Evolutionary conservation across 1,284 basidiomycete species (phyloP).

Genomic region (Calocybe gambosa): DNA sequence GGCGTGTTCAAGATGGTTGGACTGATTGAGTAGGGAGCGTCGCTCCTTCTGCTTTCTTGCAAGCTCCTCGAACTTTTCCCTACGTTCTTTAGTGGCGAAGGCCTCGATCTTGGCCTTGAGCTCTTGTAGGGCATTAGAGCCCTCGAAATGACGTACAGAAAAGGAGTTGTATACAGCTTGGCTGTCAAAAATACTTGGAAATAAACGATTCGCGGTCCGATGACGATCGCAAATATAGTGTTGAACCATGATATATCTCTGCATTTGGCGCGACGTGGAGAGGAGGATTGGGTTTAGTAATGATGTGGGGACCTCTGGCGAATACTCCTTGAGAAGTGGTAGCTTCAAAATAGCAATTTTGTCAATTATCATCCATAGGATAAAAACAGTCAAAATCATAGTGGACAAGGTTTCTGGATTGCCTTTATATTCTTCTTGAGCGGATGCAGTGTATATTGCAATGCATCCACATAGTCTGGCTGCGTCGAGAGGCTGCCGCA

Average conservation of each 20-base stretch:
- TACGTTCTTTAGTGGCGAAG: conserved; percentile 15
- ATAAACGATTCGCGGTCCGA: conserved; percentile 15
- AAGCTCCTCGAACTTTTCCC: conserved; percentile 23
- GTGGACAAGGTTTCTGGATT: conserved; percentile 39
- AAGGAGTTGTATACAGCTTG: conserved; percentile 17
- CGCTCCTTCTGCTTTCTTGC: conserved; percentile 14
- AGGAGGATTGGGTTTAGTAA: conserved; percentile 37
- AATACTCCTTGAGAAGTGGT: conserved; percentile 34
- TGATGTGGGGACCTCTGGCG: conserved; percentile 34
- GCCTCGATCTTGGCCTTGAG: conserved; percentile 25
- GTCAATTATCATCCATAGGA: conserved; percentile 42
- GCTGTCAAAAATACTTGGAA: conserved; percentile 16
- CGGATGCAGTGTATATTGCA: conserved; percentile 22
- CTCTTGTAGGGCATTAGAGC: conserved; percentile 12
- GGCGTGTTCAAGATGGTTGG: conserved; percentile 2
- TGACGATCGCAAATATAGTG: conserved; percentile 27
- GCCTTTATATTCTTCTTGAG: conserved; percentile 21
- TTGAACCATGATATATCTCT: conserved; percentile 22
- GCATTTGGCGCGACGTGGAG: conserved; percentile 21
- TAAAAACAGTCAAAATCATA: conserved; percentile 37
- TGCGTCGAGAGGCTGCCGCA: background rate
- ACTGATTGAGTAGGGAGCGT: conserved; percentile 12
- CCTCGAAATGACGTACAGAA: conserved; percentile 25
- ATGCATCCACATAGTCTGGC: conserved; percentile 22
- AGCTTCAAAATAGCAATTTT: conserved; percentile 24